Evolutionary conservation across 2,329 filamentous ascomycete species (phyloP).

Genomic region (Aspergillus spinulosporus): DNA sequence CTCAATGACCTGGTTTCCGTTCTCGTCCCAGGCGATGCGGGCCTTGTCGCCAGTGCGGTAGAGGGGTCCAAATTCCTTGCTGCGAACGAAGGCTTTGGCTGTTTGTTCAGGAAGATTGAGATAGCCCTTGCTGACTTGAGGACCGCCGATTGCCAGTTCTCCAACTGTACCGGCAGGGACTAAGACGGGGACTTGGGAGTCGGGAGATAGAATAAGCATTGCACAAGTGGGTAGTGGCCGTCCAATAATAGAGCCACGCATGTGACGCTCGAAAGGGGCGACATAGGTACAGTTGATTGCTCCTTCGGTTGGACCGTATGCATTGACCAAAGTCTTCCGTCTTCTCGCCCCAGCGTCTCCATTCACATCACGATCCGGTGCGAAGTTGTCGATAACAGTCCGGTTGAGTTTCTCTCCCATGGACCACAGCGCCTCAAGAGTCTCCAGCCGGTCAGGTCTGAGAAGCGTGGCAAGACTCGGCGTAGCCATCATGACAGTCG

Average conservation of each 20-base stretch:
- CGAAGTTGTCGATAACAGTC: slow-evolving; percentile 35
- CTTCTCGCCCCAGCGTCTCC: background rate
- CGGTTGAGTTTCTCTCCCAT: slow-evolving; percentile 40
- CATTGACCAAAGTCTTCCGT: slow-evolving; percentile 30
- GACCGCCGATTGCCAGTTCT: slow-evolving; percentile 46
- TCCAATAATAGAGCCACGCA: slow-evolving; percentile 41
- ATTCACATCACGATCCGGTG: slow-evolving; percentile 6
- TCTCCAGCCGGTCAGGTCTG: slow-evolving; percentile 27
- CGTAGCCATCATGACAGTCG: slow-evolving; percentile 42
- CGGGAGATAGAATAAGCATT: slow-evolving; percentile 31
- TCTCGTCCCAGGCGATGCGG: slow-evolving; percentile 63
- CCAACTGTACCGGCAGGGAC: slow-evolving; percentile 46
- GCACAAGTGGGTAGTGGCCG: slow-evolving; percentile 38
- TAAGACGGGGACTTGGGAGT: slow-evolving; percentile 30
- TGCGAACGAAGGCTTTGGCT: slow-evolving; percentile 28
- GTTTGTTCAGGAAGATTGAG: slow-evolving; percentile 29
- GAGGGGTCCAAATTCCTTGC: slow-evolving; percentile 49
- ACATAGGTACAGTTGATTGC: slow-evolving; percentile 32
- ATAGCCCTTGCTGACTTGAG: slow-evolving; percentile 34
- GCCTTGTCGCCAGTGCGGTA: slow-evolving; percentile 46
- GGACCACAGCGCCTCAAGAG: slow-evolving; percentile 33
- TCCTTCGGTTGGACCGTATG: slow-evolving; percentile 38
- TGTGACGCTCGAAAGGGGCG: slow-evolving; percentile 21
- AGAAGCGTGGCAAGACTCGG: slow-evolving; percentile 41
- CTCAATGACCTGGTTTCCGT: slow-evolving; percentile 56